phyloP scores from a whole-genome alignment of 2,329 filamentous ascomycete species.

The Aspergillus fructus region DNA sequence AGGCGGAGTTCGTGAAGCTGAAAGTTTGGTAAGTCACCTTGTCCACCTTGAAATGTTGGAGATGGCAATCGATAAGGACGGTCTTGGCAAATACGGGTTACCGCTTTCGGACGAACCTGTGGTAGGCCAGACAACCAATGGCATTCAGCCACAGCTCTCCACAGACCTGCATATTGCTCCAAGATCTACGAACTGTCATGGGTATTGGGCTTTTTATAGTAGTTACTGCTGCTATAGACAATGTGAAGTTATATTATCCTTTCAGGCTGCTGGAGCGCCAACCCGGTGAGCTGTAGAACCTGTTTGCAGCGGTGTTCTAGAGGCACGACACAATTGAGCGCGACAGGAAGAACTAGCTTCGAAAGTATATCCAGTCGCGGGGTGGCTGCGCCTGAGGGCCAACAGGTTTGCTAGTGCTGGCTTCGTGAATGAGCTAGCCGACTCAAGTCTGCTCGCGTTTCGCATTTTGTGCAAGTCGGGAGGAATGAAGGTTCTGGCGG shows the following conservation, averaged over 20 bases:
- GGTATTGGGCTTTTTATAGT: too few species aligned
- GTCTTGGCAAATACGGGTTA: conserved; percentile 39
- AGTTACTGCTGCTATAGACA: neutral
- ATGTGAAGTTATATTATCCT: neutral
- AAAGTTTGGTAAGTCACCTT: neutral
- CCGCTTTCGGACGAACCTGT: conserved; percentile 25
- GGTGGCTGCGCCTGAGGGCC: neutral
- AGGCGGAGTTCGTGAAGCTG: neutral
- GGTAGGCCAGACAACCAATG: conserved; percentile 35
- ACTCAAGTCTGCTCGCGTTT: neutral
- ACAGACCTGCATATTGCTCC: neutral
- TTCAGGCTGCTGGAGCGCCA: neutral
- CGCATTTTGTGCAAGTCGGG: neutral
- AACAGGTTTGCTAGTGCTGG: neutral
- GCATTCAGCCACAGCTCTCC: conserved; percentile 6
- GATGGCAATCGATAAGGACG: conserved; percentile 10
- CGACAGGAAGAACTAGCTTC: neutral
- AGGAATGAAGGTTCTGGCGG: neutral
- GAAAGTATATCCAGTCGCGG: neutral
- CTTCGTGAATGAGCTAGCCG: neutral
- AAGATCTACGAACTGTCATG: neutral
- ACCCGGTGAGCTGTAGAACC: neutral
- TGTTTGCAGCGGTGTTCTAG: neutral
- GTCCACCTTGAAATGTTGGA: neutral
- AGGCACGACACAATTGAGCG: neutral